phyloP scores from a whole-genome alignment of 306 rosid species.

The Prunus salicina region DNA sequence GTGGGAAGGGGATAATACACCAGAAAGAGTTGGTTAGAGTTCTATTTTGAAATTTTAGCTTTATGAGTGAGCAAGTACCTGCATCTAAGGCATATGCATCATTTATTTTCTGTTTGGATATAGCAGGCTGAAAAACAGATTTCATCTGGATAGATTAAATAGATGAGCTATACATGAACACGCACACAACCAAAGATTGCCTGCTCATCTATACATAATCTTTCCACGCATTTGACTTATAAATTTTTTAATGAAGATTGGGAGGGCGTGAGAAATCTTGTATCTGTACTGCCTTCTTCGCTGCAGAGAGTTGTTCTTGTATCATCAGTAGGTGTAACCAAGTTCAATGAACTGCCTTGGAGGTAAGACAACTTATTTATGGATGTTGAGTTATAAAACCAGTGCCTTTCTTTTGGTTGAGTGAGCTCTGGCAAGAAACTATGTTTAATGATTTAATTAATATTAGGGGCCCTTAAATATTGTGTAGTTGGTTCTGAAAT shows the following conservation, averaged over 20 bases:
- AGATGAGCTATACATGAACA: neutral
- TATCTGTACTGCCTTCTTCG: constrained; percentile 72
- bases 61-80: neutral
- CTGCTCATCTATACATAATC: neutral
- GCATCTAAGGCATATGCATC: neutral
- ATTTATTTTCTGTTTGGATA: neutral
- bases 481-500: neutral
- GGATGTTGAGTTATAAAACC: constrained; percentile 16
- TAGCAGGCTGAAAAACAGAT: neutral
- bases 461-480: neutral
- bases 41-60: neutral
- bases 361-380: constrained; percentile 52
- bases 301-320: constrained; percentile 88
- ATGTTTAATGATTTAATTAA: neutral
- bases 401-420: neutral
- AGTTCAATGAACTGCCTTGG: constrained; percentile 90
- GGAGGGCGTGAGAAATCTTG: constrained; percentile 88
- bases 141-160: neutral
- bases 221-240: constrained; percentile 12
- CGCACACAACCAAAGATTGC: neutral
- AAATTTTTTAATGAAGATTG: constrained; percentile 62
- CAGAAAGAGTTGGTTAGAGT: constrained; percentile 85
- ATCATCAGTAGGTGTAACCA: constrained; percentile 95
- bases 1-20: constrained; percentile 88
- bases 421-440: neutral